Percentiles rank a stretch among this genome's conserved stretches.
These are phyloP conservation scores for Graphilbum sp. DNA, from an alignment of 2,329 filamentous ascomycete species.

Conservation along the genomic window DNA sequence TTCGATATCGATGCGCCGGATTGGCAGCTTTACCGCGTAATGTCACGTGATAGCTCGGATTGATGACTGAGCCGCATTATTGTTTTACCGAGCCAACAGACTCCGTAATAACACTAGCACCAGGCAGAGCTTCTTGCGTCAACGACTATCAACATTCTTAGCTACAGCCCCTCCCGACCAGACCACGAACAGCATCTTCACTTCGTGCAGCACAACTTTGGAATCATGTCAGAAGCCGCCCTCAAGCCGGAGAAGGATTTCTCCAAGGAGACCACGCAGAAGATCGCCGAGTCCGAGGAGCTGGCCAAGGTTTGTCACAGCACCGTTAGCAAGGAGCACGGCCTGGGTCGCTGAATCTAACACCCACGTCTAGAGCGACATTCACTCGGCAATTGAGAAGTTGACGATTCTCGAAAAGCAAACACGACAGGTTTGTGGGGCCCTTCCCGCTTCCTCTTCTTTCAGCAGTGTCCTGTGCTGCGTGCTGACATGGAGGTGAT, in stretches of 20 bases:
- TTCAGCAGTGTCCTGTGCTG: no score
- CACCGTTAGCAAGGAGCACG: conserved; percentile 5
- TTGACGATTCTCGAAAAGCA: conserved; percentile 87
- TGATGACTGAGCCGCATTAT: background rate
- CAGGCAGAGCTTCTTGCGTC: conserved; percentile 3
- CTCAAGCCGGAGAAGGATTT: conserved; percentile 98
- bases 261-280: conserved; percentile 85
- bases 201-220: background rate
- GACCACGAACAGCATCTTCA: background rate
- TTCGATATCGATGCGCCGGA: no score
- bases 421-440: conserved; percentile 62
- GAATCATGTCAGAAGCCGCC: conserved; percentile 62
- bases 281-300: conserved; percentile 79
- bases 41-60: background rate
- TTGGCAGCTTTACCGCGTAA: no score
- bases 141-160: background rate
- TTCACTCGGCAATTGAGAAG: conserved; percentile 84
- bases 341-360: background rate
- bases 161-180: no score
- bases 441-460: no score
- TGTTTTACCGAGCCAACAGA: background rate
- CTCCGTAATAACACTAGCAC: background rate
- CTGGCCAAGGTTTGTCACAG: conserved; percentile 54
- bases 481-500: no score
- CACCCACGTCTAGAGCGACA: conserved; percentile 41